phyloP scores from a whole-genome alignment of 164 flowering plant genomes.

The Macadamia integrifolia region DNA sequence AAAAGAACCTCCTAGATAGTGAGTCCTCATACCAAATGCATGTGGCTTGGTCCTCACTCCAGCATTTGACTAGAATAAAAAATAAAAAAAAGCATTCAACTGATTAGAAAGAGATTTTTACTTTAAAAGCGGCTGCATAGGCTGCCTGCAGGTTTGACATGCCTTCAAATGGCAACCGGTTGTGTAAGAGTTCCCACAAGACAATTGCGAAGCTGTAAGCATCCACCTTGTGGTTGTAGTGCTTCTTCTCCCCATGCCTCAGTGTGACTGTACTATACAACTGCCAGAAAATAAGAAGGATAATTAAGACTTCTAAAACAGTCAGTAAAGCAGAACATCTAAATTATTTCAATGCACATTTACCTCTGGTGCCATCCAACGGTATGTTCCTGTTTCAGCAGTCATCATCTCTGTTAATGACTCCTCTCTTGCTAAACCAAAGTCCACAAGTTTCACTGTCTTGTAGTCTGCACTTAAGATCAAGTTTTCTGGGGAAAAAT shows the following conservation, averaged over 20 bases:
- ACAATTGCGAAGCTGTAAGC: slow-evolving; percentile 77
- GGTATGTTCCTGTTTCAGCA: slow-evolving; percentile 73
- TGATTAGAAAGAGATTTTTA: slow-evolving; percentile 8
- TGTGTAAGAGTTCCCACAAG: slow-evolving; percentile 76
- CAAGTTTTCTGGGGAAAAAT: slow-evolving; percentile 45
- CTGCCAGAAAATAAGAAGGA: slow-evolving; percentile 25
- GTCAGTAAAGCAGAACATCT: background rate
- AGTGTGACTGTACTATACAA: slow-evolving; percentile 75
- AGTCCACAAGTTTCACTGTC: slow-evolving; percentile 66
- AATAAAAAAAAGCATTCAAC: background rate
- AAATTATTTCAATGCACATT: background rate
- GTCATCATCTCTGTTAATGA: slow-evolving; percentile 77
- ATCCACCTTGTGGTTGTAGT: slow-evolving; percentile 72
- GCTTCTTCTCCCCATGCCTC: slow-evolving; percentile 77
- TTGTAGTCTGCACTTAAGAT: slow-evolving; percentile 57
- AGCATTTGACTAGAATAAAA: background rate
- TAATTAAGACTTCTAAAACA: background rate
- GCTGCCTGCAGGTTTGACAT: slow-evolving; percentile 86
- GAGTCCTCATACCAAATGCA: background rate
- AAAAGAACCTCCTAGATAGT: background rate
- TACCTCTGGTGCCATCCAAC: slow-evolving; percentile 88
- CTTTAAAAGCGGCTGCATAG: slow-evolving; percentile 82
- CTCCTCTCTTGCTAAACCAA: slow-evolving; percentile 73
- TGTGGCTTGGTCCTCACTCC: background rate
- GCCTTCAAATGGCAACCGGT: slow-evolving; percentile 75